Conservation (phyloP, 2,329 filamentous ascomycete genomes). For the Macrophomina tecta region DNA sequence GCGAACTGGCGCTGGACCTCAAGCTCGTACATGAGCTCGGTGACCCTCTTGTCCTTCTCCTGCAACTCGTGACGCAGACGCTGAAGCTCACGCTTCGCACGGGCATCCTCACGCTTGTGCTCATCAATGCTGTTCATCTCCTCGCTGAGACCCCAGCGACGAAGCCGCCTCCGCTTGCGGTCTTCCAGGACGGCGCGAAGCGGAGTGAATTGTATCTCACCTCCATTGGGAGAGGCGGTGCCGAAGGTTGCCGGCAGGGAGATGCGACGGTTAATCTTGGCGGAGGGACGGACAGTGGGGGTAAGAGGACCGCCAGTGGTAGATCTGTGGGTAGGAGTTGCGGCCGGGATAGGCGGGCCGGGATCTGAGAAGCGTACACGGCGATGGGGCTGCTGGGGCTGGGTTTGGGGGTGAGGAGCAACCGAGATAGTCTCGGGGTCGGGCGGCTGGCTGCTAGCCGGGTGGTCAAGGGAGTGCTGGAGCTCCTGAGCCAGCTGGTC, state of each 20-base stretch:
- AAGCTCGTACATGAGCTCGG: conserved; percentile 43
- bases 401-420: conserved; percentile 8
- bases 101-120: conserved; percentile 45
- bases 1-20: conserved; percentile 47
- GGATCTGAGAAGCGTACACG: conserved; percentile 44
- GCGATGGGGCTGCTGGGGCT: conserved; percentile 32
- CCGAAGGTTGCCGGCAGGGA: conserved; percentile 25
- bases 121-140: conserved; percentile 48
- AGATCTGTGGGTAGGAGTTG: conserved; percentile 29
- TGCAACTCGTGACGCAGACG: conserved; percentile 45
- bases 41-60: conserved; percentile 40
- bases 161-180: conserved; percentile 46
- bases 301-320: conserved; percentile 1
- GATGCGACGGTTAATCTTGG: conserved; percentile 18
- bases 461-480: conserved; percentile 25
- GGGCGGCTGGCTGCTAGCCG: conserved; percentile 33
- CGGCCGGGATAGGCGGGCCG: conserved; percentile 30
- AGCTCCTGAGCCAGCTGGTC: conserved; percentile 44
- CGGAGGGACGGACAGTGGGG: conserved; percentile 1
- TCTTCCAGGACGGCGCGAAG: conserved; percentile 41
- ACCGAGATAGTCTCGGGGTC: conserved; percentile 34
- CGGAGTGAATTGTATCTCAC: conserved; percentile 42
- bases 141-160: conserved; percentile 49
- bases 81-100: conserved; percentile 39
- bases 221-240: conserved; percentile 23